phyloP scores from a whole-genome alignment of 345 rosid genomes.

The Corymbia maculata region DNA sequence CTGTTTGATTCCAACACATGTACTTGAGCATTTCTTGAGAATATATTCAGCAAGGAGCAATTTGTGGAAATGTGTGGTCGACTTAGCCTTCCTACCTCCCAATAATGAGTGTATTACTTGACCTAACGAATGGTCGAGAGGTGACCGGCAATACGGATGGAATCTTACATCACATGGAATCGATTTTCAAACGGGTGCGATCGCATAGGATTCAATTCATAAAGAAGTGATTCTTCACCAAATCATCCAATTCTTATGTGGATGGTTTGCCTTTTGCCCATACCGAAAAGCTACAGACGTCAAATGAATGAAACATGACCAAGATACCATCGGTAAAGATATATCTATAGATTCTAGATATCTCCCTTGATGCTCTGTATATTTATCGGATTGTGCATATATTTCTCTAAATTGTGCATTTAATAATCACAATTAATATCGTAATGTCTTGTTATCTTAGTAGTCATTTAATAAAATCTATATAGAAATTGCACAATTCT shows the following conservation, averaged over 20 bases:
- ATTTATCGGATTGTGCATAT: background rate
- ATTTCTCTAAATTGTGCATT: background rate
- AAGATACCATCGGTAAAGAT: background rate
- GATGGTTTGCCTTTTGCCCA: background rate
- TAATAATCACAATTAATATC: background rate
- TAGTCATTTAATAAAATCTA: background rate
- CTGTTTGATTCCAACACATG: background rate
- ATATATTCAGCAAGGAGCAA: background rate
- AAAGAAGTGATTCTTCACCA: background rate
- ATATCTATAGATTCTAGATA: background rate
- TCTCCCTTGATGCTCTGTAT: background rate
- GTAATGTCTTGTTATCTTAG: background rate
- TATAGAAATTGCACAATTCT: background rate
- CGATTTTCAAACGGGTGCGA: background rate
- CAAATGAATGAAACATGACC: background rate
- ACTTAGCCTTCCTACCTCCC: background rate
- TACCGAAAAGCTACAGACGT: background rate
- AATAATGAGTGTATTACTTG: background rate
- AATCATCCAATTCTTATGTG: background rate
- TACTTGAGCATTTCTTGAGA: rapidly evolving
- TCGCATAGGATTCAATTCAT: background rate
- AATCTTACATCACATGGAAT: background rate
- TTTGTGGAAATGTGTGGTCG: background rate
- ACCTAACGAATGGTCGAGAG: background rate
- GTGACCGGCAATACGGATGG: background rate